Conservation (phyloP, 495 filamentous ascomycete genomes). For the Extremus antarcticus region DNA sequence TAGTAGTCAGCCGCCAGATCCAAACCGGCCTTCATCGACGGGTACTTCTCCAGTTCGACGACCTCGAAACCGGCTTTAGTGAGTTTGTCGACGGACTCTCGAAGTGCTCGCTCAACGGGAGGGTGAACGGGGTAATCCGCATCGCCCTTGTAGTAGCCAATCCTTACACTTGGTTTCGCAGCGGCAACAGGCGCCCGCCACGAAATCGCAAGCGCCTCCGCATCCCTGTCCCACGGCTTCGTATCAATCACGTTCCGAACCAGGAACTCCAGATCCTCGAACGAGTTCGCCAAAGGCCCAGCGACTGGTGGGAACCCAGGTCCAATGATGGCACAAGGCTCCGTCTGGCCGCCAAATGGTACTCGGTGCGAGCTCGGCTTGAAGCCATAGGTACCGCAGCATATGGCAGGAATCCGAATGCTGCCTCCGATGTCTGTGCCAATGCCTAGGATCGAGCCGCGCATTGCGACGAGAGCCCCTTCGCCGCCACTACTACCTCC, state of each 20-base stretch:
- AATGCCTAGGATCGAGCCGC: slow-evolving; percentile 26
- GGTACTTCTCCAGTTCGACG: neutral
- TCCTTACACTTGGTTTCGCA: neutral
- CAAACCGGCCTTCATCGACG: neutral
- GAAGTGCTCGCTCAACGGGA: slow-evolving; percentile 50
- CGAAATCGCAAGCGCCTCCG: slow-evolving; percentile 5
- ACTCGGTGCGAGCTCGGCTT: slow-evolving; percentile 6
- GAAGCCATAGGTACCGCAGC: slow-evolving; percentile 15
- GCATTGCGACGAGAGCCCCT: slow-evolving; percentile 38
- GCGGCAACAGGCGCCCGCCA: slow-evolving; percentile 4
- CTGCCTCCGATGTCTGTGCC: slow-evolving; percentile 28
- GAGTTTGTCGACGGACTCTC: slow-evolving; percentile 32
- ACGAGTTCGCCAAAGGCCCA: slow-evolving; percentile 32
- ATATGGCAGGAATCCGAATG: slow-evolving; percentile 22
- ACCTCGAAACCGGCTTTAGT: neutral
- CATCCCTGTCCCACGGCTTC: slow-evolving; percentile 10
- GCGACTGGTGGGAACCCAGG: slow-evolving; percentile 46
- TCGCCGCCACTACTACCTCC: slow-evolving; percentile 55
- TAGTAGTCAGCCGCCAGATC: neutral
- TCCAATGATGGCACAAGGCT: slow-evolving; percentile 30
- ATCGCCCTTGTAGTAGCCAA: slow-evolving; percentile 62
- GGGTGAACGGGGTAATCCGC: slow-evolving; percentile 58
- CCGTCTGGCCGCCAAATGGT: slow-evolving; percentile 21
- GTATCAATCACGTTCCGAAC: slow-evolving; percentile 31
- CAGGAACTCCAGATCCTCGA: slow-evolving; percentile 55